Evolutionary conservation across 345 rosid species (phyloP).

Genomic region (Ceriops decandra): DNA sequence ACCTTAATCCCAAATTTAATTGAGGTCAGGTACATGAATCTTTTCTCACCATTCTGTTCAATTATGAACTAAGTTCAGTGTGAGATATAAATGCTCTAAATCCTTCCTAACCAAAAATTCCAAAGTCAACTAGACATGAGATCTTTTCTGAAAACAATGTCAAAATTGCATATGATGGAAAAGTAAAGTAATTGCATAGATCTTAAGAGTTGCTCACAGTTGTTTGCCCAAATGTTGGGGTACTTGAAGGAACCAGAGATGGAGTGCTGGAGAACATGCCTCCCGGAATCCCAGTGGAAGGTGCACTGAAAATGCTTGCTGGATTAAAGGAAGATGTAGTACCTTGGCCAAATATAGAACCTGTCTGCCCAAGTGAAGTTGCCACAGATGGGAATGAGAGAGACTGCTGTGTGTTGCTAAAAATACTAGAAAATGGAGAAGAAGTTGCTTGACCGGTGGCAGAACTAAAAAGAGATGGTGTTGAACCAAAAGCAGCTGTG

Average conservation of each 20-base stretch:
- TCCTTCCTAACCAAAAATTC: too few relatives aligned
- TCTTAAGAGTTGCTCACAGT: conserved; percentile 39
- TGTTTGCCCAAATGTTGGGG: conserved; percentile 44
- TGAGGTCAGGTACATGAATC: too few relatives aligned
- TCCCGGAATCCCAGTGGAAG: conserved; percentile 40
- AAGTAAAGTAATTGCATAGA: background rate
- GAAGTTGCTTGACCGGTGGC: conserved; percentile 38
- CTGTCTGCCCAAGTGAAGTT: conserved; percentile 51
- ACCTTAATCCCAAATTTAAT: too few relatives aligned
- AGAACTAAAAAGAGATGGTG: conserved; percentile 53
- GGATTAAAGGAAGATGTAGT: conserved; percentile 28
- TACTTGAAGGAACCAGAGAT: conserved; percentile 42
- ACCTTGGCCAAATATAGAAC: conserved; percentile 55
- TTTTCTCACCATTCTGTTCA: too few relatives aligned
- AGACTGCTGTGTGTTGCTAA: conserved; percentile 55
- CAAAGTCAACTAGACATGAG: too few relatives aligned
- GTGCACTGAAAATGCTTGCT: conserved; percentile 39
- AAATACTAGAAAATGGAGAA: conserved; percentile 39
- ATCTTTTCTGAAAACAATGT: background rate
- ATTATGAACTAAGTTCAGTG: too few relatives aligned
- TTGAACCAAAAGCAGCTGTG: conserved; percentile 51
- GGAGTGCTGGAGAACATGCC: conserved; percentile 51
- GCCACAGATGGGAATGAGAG: conserved; percentile 47
- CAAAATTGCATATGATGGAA: conserved; percentile 2
- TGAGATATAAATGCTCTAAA: too few relatives aligned